These are phyloP conservation scores for Apiotrichum siamense DNA, from an alignment of 1,284 basidiomycete species.

Conservation along the genomic window DNA sequence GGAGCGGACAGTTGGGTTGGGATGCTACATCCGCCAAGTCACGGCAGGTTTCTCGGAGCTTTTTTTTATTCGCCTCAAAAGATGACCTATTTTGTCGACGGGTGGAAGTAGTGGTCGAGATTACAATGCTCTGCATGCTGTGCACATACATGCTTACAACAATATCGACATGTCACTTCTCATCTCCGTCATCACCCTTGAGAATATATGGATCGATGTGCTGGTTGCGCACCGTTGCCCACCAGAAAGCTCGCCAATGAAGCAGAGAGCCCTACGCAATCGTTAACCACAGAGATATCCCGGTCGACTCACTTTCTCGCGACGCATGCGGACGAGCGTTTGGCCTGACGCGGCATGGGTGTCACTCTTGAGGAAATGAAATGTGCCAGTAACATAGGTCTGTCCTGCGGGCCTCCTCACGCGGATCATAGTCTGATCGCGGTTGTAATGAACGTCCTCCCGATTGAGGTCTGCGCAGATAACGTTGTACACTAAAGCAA, in stretches of 20 bases:
- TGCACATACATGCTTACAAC: conserved; percentile 1
- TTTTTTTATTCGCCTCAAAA: no score
- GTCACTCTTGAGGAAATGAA: conserved; percentile 28
- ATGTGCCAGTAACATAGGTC: conserved; percentile 31
- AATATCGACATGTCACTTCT: background rate
- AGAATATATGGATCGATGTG: conserved; percentile 36
- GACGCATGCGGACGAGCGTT: conserved; percentile 34
- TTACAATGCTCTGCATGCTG: no score
- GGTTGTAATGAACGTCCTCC: conserved; percentile 19
- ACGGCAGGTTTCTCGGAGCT: no score
- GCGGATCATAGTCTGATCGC: conserved; percentile 13
- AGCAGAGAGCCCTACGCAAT: conserved; percentile 38
- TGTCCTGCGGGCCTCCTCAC: conserved; percentile 37
- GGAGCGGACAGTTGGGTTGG: no score
- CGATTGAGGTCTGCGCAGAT: conserved; percentile 23
- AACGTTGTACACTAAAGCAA: conserved; percentile 25
- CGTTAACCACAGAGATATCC: background rate
- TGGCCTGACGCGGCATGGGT: conserved; percentile 30
- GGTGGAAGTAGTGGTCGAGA: no score
- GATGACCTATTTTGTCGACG: no score
- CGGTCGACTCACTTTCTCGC: conserved; percentile 29
- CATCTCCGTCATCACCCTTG: conserved; percentile 23
- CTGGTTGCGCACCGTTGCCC: conserved; percentile 33
- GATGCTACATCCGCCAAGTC: no score
- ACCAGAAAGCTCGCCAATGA: conserved; percentile 46